Evolutionary conservation across 345 rosid species (phyloP).

Genomic region (Moricandia arvensis): DNA sequence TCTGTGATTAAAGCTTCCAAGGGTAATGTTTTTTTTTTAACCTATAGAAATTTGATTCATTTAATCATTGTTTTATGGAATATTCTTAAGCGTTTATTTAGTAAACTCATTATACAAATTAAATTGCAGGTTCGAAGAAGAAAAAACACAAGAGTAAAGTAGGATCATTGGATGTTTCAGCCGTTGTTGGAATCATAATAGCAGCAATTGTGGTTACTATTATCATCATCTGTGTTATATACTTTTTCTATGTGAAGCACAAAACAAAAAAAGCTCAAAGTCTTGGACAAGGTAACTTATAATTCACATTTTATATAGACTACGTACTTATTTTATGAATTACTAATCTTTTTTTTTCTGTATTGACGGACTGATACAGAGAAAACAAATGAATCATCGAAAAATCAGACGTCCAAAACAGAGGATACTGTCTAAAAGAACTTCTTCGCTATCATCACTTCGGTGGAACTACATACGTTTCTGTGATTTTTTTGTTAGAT

Average conservation of each 20-base stretch:
- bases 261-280: constrained; percentile 6
- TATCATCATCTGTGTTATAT: constrained; percentile 7
- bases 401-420: constrained; percentile 6
- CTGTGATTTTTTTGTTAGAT: background rate
- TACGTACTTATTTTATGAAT: background rate
- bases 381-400: background rate
- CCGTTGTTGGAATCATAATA: background rate
- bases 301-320: background rate
- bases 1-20: constrained; percentile 1
- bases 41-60: background rate
- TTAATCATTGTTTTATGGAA: background rate
- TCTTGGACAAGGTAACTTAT: constrained; percentile 15
- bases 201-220: background rate
- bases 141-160: background rate
- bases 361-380: background rate
- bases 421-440: constrained; percentile 7
- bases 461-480: background rate
- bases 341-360: background rate
- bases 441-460: background rate
- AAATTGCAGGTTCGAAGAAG: constrained; percentile 9
- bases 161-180: background rate
- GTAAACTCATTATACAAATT: background rate
- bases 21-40: background rate
- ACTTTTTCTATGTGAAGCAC: background rate
- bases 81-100: background rate